Evolutionary conservation across 164 flowering plant species (phyloP).

Genomic region (Stephania yunnanensis): DNA sequence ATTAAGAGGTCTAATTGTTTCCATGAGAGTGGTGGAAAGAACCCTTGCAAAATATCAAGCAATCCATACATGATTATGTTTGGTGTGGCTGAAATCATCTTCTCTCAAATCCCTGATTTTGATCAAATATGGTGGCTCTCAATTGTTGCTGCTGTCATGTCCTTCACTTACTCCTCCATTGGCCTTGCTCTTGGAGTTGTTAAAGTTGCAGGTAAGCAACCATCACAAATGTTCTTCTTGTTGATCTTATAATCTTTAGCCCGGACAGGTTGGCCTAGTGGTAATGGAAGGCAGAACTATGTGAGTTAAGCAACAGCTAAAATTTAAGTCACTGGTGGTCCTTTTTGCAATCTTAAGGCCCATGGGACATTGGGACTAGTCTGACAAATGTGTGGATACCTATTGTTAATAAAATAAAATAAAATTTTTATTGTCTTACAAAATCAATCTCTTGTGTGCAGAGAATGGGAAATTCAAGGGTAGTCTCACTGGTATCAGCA

Average conservation of each 20-base stretch:
- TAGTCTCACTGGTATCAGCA: conserved; percentile 54
- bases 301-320: no score
- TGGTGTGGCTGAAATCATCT: conserved; percentile 32
- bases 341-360: background rate
- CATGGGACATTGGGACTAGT: no score
- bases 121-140: conserved; percentile 65
- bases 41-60: conserved; percentile 35
- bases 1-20: conserved; percentile 52
- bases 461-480: conserved; percentile 37
- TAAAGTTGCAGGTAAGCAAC: conserved; percentile 36
- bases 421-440: background rate
- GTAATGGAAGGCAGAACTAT: background rate
- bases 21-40: conserved; percentile 34
- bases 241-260: background rate
- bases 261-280: no score
- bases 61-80: conserved; percentile 50
- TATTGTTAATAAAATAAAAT: no score
- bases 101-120: conserved; percentile 54
- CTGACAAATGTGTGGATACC: no score
- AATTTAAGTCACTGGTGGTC: no score
- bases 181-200: conserved; percentile 49
- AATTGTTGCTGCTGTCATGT: conserved; percentile 59
- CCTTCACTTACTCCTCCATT: conserved; percentile 52
- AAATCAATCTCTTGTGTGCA: conserved; percentile 9
- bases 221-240: background rate